These are phyloP conservation scores for Thalassia testudinum DNA, from an alignment of 116 monocot species.

Conservation along the genomic window DNA sequence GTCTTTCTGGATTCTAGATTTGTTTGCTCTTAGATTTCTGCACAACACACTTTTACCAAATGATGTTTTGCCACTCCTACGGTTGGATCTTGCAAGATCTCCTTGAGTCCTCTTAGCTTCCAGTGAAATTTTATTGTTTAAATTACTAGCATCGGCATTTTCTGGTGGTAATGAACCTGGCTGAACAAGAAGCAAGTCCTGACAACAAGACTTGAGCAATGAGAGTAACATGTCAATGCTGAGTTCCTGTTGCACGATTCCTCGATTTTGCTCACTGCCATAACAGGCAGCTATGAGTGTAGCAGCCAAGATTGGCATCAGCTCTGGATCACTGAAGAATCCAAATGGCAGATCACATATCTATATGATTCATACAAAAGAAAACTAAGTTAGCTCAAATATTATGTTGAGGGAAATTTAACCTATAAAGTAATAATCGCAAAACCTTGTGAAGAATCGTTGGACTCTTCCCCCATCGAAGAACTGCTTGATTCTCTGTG, in stretches of 20 bases:
- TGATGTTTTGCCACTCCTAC: slow-evolving; percentile 16
- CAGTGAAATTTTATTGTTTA: slow-evolving; percentile 9
- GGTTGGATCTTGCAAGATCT: slow-evolving; percentile 32
- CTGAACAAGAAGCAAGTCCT: slow-evolving; percentile 17
- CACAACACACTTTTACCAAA: slow-evolving; percentile 18
- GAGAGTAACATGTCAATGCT: slow-evolving; percentile 88
- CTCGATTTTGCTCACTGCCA: slow-evolving; percentile 83
- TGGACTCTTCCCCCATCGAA: slow-evolving; percentile 95
- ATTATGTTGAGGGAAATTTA: no score
- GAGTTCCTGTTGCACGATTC: slow-evolving; percentile 81
- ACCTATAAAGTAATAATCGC: neutral
- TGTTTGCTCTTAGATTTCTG: slow-evolving; percentile 24
- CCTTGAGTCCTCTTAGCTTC: slow-evolving; percentile 31
- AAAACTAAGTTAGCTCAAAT: slow-evolving; percentile 5
- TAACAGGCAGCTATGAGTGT: slow-evolving; percentile 82
- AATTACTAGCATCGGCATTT: slow-evolving; percentile 15
- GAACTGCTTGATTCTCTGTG: slow-evolving; percentile 89
- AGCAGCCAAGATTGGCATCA: slow-evolving; percentile 73
- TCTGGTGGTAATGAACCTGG: slow-evolving; percentile 17
- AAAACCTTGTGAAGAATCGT: slow-evolving; percentile 93
- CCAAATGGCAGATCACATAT: slow-evolving; percentile 91
- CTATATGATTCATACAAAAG: slow-evolving; percentile 12
- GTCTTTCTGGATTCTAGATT: slow-evolving; percentile 38
- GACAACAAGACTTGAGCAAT: slow-evolving; percentile 60
- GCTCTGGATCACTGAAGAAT: slow-evolving; percentile 92